Evolutionary conservation across 768 basidiomycete species (phyloP).

Genomic region (Rhodotorula babjevae): DNA sequence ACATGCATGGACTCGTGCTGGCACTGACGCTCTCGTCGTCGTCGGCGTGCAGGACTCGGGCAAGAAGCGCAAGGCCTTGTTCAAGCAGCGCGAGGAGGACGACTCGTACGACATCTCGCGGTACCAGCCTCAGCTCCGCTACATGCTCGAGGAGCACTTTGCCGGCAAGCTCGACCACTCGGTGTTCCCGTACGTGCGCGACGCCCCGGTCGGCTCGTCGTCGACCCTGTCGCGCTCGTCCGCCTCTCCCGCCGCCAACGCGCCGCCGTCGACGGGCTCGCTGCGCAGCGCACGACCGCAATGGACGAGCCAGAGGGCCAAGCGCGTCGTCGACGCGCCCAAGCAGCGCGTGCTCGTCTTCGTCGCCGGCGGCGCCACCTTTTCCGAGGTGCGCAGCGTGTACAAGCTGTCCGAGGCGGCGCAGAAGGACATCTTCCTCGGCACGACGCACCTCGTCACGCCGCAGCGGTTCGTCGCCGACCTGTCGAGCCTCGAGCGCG

Average conservation of each 20-base stretch:
- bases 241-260: conserved; percentile 48
- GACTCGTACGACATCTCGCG: conserved; percentile 96
- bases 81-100: conserved; percentile 74
- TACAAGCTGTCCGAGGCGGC: conserved; percentile 70
- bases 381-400: conserved; percentile 85
- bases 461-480: conserved; percentile 81
- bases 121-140: conserved; percentile 75
- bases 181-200: conserved; percentile 84
- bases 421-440: conserved; percentile 86
- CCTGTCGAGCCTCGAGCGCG: conserved; percentile 75
- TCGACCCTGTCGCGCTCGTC: conserved; percentile 36
- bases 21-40: no score
- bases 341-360: conserved; percentile 77
- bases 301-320: conserved; percentile 36
- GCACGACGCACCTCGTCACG: conserved; percentile 80
- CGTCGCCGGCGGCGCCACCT: conserved; percentile 90
- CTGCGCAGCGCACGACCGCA: conserved; percentile 60
- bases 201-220: conserved; percentile 53
- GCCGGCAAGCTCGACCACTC: conserved; percentile 68
- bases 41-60: conserved; percentile 56
- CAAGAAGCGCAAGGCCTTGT: conserved; percentile 54
- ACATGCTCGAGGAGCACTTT: conserved; percentile 85
- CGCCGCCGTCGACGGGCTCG: conserved; percentile 53
- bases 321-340: conserved; percentile 53
- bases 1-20: not conserved